Percentiles rank a stretch among this genome's conserved stretches.
These are phyloP conservation scores for Pseudogymnoascus sp. DNA, from an alignment of 2,329 filamentous ascomycete species.

Conservation along the genomic window DNA sequence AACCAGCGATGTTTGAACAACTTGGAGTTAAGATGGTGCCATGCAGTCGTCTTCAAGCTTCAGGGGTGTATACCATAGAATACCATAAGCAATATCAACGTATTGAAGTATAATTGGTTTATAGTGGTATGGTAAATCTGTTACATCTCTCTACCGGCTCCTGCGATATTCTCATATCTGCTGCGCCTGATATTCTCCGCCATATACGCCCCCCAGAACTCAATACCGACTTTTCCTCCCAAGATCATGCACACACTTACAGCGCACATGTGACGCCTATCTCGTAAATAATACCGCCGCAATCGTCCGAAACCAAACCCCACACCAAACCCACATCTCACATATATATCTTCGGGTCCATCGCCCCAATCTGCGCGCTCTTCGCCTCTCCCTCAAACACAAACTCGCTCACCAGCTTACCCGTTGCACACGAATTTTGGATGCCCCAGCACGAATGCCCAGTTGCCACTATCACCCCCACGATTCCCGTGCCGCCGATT, in stretches of 20 bases:
- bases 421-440: slow-evolving; percentile 86
- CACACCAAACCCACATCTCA: background rate
- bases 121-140: no score
- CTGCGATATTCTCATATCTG: background rate
- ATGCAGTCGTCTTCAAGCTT: no score
- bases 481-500: slow-evolving; percentile 65
- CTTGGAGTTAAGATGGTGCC: background rate
- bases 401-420: slow-evolving; percentile 68
- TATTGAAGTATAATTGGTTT: no score
- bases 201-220: background rate
- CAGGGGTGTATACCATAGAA: no score
- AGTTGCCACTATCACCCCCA: slow-evolving; percentile 70
- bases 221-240: background rate
- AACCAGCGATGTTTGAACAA: background rate
- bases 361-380: background rate
- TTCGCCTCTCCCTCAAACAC: slow-evolving; percentile 57
- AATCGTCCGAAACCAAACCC: background rate
- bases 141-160: background rate
- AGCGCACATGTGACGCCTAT: no score
- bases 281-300: background rate
- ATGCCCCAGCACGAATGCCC: slow-evolving; percentile 97
- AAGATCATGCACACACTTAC: background rate
- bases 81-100: no score
- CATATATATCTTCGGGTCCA: background rate
- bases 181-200: background rate